Conservation (phyloP, 2,329 filamentous ascomycete genomes). For the Pezizomycotina sp. region DNA sequence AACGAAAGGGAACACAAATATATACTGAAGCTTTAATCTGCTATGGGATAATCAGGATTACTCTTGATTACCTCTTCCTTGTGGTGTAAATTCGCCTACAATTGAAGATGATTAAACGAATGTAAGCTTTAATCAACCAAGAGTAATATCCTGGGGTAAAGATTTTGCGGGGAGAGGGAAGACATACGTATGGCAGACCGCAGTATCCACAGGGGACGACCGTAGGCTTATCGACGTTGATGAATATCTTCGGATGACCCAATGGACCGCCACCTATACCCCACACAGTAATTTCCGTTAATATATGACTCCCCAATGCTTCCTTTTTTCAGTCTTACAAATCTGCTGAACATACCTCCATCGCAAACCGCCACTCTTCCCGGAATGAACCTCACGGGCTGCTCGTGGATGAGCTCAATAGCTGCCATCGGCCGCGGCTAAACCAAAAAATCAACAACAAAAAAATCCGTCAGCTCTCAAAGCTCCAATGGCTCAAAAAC, state of each 20-base stretch:
- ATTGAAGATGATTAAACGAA: no score
- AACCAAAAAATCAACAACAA: constrained; percentile 25
- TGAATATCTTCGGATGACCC: constrained; percentile 86
- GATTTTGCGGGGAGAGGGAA: constrained; percentile 18
- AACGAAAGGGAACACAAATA: no score
- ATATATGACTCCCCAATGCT: no score
- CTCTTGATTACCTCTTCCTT: no score
- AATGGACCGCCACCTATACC: constrained; percentile 53
- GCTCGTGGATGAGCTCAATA: constrained; percentile 89
- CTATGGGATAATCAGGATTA: no score
- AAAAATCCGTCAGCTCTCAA: neutral
- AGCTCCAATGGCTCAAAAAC: neutral
- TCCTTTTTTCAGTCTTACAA: neutral
- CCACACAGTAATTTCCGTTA: no score
- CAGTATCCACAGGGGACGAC: constrained; percentile 86
- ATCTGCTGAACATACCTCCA: constrained; percentile 38
- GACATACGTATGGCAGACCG: constrained; percentile 73
- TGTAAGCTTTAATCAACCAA: no score
- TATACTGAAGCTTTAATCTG: no score
- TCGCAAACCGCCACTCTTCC: constrained; percentile 70
- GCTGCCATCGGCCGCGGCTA: constrained; percentile 79
- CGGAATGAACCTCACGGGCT: constrained; percentile 85
- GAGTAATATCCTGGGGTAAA: constrained; percentile 19
- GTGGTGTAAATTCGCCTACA: no score
- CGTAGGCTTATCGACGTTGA: constrained; percentile 95